These are phyloP conservation scores for Talaromyces sp. DNA, from an alignment of 2,329 filamentous ascomycete species.

Conservation along the genomic window DNA sequence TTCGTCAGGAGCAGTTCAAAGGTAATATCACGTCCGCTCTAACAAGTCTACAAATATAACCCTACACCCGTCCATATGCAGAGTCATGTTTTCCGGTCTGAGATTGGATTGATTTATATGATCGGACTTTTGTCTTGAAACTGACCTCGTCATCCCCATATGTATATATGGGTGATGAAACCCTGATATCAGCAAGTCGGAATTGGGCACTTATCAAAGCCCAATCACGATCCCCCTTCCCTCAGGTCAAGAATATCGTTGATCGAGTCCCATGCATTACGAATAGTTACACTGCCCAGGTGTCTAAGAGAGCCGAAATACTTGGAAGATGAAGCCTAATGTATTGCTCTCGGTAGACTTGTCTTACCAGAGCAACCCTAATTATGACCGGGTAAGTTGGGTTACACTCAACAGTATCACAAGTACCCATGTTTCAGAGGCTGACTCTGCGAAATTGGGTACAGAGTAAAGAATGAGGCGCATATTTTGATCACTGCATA, in stretches of 20 bases:
- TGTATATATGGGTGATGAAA: not conserved
- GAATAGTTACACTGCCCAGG: not conserved
- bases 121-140: not conserved
- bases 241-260: too few relatives aligned
- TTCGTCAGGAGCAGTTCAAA: too few relatives aligned
- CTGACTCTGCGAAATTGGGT: not conserved
- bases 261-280: too few relatives aligned
- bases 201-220: too few relatives aligned
- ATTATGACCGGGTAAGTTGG: not conserved
- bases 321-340: not conserved
- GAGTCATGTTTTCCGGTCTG: not conserved
- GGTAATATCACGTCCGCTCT: too few relatives aligned
- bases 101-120: not conserved
- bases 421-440: not conserved
- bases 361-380: not conserved
- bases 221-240: too few relatives aligned
- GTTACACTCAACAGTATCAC: not conserved
- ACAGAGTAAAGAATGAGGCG: not conserved
- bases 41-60: too few relatives aligned
- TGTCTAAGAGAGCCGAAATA: not conserved
- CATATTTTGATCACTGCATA: not conserved
- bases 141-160: not conserved
- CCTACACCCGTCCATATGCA: too few relatives aligned
- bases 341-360: too few relatives aligned
- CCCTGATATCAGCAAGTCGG: too few relatives aligned